Evolutionary conservation across 208 protist species (phyloP).

Genomic region (Wallacemonas collosoma): DNA sequence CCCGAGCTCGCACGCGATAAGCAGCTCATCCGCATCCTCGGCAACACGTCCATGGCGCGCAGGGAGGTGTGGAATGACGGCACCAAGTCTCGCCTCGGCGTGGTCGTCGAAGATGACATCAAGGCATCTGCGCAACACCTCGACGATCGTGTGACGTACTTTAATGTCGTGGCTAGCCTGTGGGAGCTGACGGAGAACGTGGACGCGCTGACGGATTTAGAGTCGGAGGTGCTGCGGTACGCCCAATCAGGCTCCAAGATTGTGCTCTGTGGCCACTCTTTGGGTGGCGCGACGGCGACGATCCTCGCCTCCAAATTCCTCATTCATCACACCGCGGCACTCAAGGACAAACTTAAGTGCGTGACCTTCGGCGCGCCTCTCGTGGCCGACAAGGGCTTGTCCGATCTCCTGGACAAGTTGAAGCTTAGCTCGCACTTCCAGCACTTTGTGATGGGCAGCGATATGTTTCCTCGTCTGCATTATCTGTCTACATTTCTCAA

Average conservation of each 20-base stretch:
- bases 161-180: slow-evolving; percentile 22
- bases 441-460: slow-evolving; percentile 48
- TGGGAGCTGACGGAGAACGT: slow-evolving; percentile 22
- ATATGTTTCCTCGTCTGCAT: slow-evolving; percentile 44
- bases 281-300: slow-evolving; percentile 37
- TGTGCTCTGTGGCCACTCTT: slow-evolving; percentile 48
- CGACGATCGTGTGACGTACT: slow-evolving; percentile 17
- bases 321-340: slow-evolving; percentile 32
- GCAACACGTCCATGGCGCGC: slow-evolving; percentile 14
- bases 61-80: slow-evolving; percentile 39
- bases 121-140: slow-evolving; percentile 6
- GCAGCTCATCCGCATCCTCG: slow-evolving; percentile 25
- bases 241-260: slow-evolving; percentile 31
- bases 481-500: slow-evolving; percentile 29
- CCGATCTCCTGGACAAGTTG: slow-evolving; percentile 22
- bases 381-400: slow-evolving; percentile 26
- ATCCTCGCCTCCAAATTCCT: slow-evolving; percentile 31
- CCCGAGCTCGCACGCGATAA: slow-evolving; percentile 20
- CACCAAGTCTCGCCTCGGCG: slow-evolving; percentile 17
- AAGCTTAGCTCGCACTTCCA: slow-evolving; percentile 21
- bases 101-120: slow-evolving; percentile 19
- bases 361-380: slow-evolving; percentile 53
- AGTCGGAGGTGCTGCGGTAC: slow-evolving; percentile 23
- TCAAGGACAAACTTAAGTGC: slow-evolving; percentile 39
- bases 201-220: slow-evolving; percentile 17